These are phyloP conservation scores for Ophiocordyceps camponoti-leonardi DNA, from an alignment of 2,329 filamentous ascomycete genomes.

Conservation along the genomic window DNA sequence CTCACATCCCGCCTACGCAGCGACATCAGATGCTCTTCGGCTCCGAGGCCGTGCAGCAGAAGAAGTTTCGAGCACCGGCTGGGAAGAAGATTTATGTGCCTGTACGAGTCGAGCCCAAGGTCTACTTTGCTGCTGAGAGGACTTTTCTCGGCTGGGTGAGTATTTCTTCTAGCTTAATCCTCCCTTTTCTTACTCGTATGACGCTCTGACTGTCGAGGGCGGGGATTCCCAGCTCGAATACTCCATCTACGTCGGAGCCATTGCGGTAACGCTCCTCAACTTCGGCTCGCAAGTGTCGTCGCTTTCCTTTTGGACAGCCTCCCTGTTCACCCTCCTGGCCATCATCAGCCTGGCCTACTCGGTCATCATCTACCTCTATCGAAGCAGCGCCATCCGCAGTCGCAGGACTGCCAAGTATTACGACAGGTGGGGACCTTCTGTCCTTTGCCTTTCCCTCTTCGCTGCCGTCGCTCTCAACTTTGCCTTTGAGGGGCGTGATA, in stretches of 20 bases:
- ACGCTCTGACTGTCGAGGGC: background rate
- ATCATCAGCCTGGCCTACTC: constrained; percentile 66
- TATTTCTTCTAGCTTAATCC: constrained; percentile 2
- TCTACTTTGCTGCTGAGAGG: constrained; percentile 89
- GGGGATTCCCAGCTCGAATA: constrained; percentile 59
- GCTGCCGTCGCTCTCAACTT: constrained; percentile 66
- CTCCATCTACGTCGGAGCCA: constrained; percentile 81
- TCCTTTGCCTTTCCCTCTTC: constrained; percentile 58
- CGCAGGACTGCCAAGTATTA: constrained; percentile 80
- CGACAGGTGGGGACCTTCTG: constrained; percentile 69
- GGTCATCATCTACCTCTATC: constrained; percentile 71
- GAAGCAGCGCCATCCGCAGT: constrained; percentile 69
- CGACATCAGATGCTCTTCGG: constrained; percentile 36
- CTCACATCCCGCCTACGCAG: constrained; percentile 40
- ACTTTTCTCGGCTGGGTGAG: constrained; percentile 88
- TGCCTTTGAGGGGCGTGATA: constrained; percentile 52
- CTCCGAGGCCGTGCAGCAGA: constrained; percentile 34
- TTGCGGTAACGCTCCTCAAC: constrained; percentile 71
- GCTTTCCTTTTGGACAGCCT: constrained; percentile 50
- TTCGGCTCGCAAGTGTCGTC: constrained; percentile 44
- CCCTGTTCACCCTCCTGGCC: constrained; percentile 69
- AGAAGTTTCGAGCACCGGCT: constrained; percentile 54
- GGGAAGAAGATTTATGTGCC: constrained; percentile 93
- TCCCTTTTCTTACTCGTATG: background rate
- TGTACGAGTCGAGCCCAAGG: constrained; percentile 90